phyloP scores from a whole-genome alignment of 768 basidiomycete species.

The Mycena vitilis region DNA sequence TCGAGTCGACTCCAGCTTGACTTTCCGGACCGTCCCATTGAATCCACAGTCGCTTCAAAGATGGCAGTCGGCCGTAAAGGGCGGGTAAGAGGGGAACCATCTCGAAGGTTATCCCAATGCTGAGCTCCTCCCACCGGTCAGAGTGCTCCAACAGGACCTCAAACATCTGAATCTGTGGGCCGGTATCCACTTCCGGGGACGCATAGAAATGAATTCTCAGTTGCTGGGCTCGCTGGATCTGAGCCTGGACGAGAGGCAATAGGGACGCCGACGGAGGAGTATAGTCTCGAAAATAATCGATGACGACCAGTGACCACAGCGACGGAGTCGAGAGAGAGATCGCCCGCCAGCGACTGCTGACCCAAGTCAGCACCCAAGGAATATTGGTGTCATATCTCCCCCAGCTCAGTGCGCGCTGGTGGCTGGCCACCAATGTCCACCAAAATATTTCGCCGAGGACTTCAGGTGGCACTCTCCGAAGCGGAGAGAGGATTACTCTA shows the following conservation, averaged over 20 bases:
- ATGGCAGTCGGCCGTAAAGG: neutral
- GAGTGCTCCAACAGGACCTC: neutral
- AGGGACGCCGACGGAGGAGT: neutral
- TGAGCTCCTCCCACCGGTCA: constrained; percentile 17
- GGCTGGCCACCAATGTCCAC: neutral
- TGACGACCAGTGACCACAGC: constrained; percentile 12
- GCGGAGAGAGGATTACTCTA: constrained; percentile 1
- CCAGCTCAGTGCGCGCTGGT: neutral
- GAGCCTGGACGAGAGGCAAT: constrained; percentile 1
- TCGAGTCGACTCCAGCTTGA: neutral
- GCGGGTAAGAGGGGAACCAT: neutral
- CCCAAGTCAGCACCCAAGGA: constrained; percentile 12
- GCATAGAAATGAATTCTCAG: constrained; percentile 8
- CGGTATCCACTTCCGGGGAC: neutral
- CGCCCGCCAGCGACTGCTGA: constrained; percentile 20
- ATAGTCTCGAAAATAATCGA: neutral
- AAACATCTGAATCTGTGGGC: constrained; percentile 8
- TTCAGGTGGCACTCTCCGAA: constrained; percentile 14
- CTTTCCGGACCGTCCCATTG: constrained; percentile 2
- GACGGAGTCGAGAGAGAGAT: constrained; percentile 5
- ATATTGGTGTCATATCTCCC: neutral
- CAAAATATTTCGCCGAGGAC: constrained; percentile 15
- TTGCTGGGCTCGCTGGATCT: constrained; percentile 1
- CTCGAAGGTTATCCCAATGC: neutral
- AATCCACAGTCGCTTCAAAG: constrained; percentile 1